phyloP scores from a whole-genome alignment of 1,284 basidiomycete species.

The Sporisorium scitamineum region DNA sequence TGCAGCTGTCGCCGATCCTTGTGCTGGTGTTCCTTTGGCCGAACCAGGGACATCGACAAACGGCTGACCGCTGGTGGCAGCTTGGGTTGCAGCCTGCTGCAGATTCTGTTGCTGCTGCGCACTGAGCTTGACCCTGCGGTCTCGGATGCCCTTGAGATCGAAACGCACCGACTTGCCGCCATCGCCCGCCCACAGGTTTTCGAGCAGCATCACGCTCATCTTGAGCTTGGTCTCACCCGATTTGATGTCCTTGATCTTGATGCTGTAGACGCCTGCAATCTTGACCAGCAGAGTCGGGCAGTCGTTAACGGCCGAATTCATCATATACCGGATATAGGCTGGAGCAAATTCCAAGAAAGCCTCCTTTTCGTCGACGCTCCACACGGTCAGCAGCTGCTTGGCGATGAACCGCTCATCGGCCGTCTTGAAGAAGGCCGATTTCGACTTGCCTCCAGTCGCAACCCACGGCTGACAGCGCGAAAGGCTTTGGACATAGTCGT shows the following conservation, averaged over 20 bases:
- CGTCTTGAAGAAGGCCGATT: slow-evolving; percentile 61
- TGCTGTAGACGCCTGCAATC: slow-evolving; percentile 62
- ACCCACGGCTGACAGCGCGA: slow-evolving; percentile 57
- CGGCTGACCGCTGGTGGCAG: slow-evolving; percentile 19
- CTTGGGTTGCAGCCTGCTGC: slow-evolving; percentile 26
- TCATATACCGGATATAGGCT: slow-evolving; percentile 63
- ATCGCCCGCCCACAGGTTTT: slow-evolving; percentile 61
- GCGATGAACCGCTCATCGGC: slow-evolving; percentile 56
- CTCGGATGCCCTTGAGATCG: slow-evolving; percentile 63
- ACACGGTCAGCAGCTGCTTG: slow-evolving; percentile 62
- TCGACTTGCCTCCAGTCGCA: slow-evolving; percentile 58
- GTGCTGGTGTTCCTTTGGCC: slow-evolving; percentile 16
- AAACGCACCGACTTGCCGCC: slow-evolving; percentile 51
- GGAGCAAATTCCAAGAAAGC: slow-evolving; percentile 64
- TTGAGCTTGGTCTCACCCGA: slow-evolving; percentile 57
- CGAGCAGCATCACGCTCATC: slow-evolving; percentile 63
- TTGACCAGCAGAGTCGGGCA: slow-evolving; percentile 64
- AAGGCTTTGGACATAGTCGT: slow-evolving; percentile 57
- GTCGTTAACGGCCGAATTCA: slow-evolving; percentile 52
- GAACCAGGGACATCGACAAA: slow-evolving; percentile 35
- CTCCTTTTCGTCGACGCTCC: slow-evolving; percentile 64
- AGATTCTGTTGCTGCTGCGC: slow-evolving; percentile 41
- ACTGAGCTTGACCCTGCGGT: slow-evolving; percentile 54
- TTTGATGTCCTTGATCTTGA: slow-evolving; percentile 65
- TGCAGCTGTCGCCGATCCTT: slow-evolving; percentile 27